Base-by-base conservation (phyloP, 2,329 filamentous ascomycete species). In the Rhynchosporium graminicola region DNA sequence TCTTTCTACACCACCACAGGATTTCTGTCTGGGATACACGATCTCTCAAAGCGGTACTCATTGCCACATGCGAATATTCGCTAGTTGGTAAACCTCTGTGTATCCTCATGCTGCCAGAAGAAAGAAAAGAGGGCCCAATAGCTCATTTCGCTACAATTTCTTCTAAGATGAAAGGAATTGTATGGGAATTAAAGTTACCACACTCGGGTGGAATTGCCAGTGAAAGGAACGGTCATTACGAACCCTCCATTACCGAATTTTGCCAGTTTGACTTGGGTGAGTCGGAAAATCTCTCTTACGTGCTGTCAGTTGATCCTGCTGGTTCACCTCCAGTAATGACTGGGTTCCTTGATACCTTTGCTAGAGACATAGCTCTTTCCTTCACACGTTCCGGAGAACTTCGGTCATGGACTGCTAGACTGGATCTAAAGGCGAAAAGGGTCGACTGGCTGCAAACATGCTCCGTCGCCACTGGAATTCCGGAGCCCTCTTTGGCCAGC, bases 401-500 rank as follows among this genome's bases (percentile, higher is more conserved):
- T 48, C 87, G 89, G 64, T 94, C 93, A 45, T 96, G 92, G 92
- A 92, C 92, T 3, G 91, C 91, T 3, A 86, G 88, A 60, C 82
- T 96, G 42, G 84, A 92, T 68, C 74, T 78, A 4, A 77, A 81
- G 31, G 77, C 80, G n/a, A 76, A 78, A 8, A 82, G 80, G 45
- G 82, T 95, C 8, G 89, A 93, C 66, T 97, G 92, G 92, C 79
- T 97, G 2, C 83, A 87, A 8, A 96, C 92, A 0, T 92, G 89
- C 20, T 87, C 84, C 0, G 88, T 95, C 65, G 89, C 96, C 67
- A 97, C 93, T 1, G 87, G 88, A 1, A 81, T 97, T 20, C 74
- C 77, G 0, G 83, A 89, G 33, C 90, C 90, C 29, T 87, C 90
- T 0, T 81, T 97, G 33, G 91, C 90, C 10, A 96, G 91, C 71